Evolutionary conservation across 2,329 filamentous ascomycete genomes (phyloP).

Genomic region (Fusarium mangiferae): DNA sequence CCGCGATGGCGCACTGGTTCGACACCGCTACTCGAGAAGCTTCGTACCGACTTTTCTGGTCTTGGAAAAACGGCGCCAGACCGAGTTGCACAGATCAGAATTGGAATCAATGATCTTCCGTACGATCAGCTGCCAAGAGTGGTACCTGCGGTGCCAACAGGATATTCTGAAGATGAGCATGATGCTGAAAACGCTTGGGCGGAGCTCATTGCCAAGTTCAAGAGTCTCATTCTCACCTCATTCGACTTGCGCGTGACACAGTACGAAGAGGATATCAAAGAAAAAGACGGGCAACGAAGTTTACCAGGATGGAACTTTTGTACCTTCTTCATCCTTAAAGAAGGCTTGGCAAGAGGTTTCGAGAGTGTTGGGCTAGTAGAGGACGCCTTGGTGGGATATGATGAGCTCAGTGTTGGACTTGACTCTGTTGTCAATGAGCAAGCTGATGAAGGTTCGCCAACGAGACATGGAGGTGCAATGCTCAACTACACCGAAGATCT

Average conservation of each 20-base stretch:
- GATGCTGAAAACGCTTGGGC: conserved; percentile 86
- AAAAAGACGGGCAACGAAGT: conserved; percentile 86
- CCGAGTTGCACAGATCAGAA: conserved; percentile 84
- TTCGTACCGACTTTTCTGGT: conserved; percentile 89
- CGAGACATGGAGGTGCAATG: conserved; percentile 78
- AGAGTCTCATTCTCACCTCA: conserved; percentile 84
- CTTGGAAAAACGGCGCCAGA: conserved; percentile 76
- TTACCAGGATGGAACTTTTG: conserved; percentile 99
- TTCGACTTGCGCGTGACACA: conserved; percentile 92
- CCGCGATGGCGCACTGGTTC: conserved; percentile 83
- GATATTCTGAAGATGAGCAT: conserved; percentile 75
- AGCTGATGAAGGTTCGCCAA: conserved; percentile 64
- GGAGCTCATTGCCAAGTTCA: conserved; percentile 87
- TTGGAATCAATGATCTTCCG: conserved; percentile 75
- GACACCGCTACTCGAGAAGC: conserved; percentile 87
- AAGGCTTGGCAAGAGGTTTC: conserved; percentile 91
- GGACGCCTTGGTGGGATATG: conserved; percentile 93
- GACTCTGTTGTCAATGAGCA: conserved; percentile 86
- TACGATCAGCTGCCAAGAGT: conserved; percentile 72
- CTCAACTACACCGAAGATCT: conserved; percentile 79
- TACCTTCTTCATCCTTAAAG: conserved; percentile 98
- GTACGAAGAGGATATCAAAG: conserved; percentile 97
- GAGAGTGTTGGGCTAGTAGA: conserved; percentile 97
- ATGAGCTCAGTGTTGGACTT: conserved; percentile 89
- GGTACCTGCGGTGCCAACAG: conserved; percentile 70